Percentiles rank a stretch among this genome's conserved stretches.
Evolutionary conservation across 2,329 filamentous ascomycete species (phyloP).

Genomic region (Ceratocystis albifundus): DNA sequence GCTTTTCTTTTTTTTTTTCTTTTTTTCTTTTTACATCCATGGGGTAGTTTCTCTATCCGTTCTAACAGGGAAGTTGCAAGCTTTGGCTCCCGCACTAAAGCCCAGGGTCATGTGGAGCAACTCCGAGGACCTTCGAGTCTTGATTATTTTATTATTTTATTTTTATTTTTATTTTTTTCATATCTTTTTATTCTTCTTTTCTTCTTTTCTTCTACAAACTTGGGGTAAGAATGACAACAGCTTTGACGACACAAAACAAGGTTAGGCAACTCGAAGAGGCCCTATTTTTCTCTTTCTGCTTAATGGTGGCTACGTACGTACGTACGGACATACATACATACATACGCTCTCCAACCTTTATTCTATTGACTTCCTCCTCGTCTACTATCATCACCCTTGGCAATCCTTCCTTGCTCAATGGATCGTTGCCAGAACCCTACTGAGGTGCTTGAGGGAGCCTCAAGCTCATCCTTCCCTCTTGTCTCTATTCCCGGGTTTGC

Average conservation of each 20-base stretch:
- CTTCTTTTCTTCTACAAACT: not conserved
- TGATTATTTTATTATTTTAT: not conserved
- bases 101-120: constrained; percentile 9
- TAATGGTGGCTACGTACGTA: not conserved
- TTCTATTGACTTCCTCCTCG: not conserved
- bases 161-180: not conserved
- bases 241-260: not conserved
- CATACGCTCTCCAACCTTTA: not conserved
- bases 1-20: no score
- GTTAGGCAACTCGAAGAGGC: not conserved
- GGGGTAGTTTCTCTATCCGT: constrained; percentile 3
- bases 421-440: not conserved
- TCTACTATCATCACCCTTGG: not conserved
- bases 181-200: no score
- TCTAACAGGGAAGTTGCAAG: constrained; percentile 17
- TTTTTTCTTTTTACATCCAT: constrained; percentile 6
- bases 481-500: not conserved
- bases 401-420: not conserved
- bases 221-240: constrained; percentile 1
- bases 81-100: constrained; percentile 10
- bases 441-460: constrained; percentile 1
- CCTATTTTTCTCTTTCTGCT: not conserved
- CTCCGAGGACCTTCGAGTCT: not conserved
- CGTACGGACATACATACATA: not conserved
- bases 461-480: constrained; percentile 9